Evolutionary conservation across 345 rosid species (phyloP), one percentile per base, ranked within the genome.

Genomic region (Arabis hirsuta): DNA sequence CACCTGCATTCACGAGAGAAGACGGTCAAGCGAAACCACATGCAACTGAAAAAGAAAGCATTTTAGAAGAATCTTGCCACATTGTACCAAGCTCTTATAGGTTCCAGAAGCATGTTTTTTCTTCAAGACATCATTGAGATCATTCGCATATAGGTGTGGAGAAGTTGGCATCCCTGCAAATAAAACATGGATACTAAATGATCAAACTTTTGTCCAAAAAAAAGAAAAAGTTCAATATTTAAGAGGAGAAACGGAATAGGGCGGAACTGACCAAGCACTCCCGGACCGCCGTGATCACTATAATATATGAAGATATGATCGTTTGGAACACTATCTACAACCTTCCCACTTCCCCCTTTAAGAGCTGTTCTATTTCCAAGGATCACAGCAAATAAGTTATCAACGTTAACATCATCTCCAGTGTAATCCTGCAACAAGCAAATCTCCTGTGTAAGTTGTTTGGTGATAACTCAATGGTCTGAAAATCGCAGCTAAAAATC

Each of bases 251-350:
- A 39, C 62, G 19, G 22, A 59, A 59, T 9, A 39, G 7, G 3
- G 1, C 5, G 22, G 38, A 73, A 85, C 98, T 80, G 47, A 96
- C 99, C 98, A 12, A 96, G 88, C 59, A 90, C 88, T 36, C 97
- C 97, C 16, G 99, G 96, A 72, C 98, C 97, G 3, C 98, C 99
- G 74, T 96, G 98, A 72, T 90, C 98, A 13, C 88, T 67, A 43
- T 92, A 92, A 74, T 78, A 90, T 20, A 92, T 81, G 82, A 96
- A 96, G 65, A 96, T 90, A 79, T 87, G 96, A 80, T 92, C 99
- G 70, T 92, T 78, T 0, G 97, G 96, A 66, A 96, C 92, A 65
- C 91, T 96, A 76, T 96, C 91, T 34, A 96, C 85, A 69, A 96
- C 96, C 76, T 96, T 90, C 39, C 98, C 92, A 27, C 96, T 92